A percentile compares a stretch with the other conserved stretches of the same genome.
Evolutionary conservation across 140 eudicot genomes (phyloP).

Genomic region (Flaveria floridana): DNA sequence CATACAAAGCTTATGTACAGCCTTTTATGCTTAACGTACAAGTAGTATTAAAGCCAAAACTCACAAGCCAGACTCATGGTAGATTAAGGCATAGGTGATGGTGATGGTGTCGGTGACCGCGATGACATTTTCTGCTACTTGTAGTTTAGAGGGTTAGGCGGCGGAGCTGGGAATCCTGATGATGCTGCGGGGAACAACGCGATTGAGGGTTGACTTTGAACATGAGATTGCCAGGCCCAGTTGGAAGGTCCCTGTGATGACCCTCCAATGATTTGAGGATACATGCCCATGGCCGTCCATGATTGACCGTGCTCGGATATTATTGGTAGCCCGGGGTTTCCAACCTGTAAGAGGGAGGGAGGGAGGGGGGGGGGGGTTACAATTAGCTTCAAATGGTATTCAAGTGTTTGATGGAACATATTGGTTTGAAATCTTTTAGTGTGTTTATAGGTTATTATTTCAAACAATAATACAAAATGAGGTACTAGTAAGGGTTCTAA

Average conservation of each 20-base stretch:
- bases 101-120: constrained; percentile 11
- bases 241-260: constrained; percentile 28
- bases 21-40: constrained; percentile 16
- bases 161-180: constrained; percentile 79
- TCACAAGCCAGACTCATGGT: not conserved
- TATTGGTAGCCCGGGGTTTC: constrained; percentile 41
- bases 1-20: constrained; percentile 2
- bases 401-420: not conserved
- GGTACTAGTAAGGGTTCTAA: not conserved
- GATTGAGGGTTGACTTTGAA: constrained; percentile 35
- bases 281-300: constrained; percentile 31
- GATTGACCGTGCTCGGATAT: constrained; percentile 41
- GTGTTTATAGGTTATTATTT: not conserved
- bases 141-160: constrained; percentile 30
- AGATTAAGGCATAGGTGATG: constrained; percentile 1
- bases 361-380: not conserved
- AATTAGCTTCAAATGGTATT: not conserved
- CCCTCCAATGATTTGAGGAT: constrained; percentile 36
- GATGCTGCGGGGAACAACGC: constrained; percentile 53
- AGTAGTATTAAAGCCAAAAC: not conserved
- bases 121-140: constrained; percentile 29
- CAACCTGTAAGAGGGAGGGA: constrained; percentile 26
- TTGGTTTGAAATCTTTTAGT: not conserved
- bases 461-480: not conserved
- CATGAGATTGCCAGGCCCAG: constrained; percentile 50